These are phyloP conservation scores for Lepidium aucheri DNA, from an alignment of 345 rosid species.

Conservation along the genomic window DNA sequence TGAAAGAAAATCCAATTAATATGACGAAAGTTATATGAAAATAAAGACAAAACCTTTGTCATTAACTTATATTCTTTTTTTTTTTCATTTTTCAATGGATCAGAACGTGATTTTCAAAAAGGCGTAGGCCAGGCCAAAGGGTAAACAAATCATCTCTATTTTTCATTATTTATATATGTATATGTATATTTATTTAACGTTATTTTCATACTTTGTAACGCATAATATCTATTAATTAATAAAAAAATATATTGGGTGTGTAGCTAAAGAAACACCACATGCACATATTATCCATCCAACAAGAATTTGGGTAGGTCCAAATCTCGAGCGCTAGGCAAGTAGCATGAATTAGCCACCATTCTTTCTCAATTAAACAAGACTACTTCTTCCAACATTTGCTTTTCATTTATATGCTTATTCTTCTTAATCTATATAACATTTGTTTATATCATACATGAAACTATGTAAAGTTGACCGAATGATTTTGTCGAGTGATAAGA, in stretches of 20 bases:
- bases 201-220: neutral
- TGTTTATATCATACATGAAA: too few species aligned
- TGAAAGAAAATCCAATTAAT: slow-evolving; percentile 2
- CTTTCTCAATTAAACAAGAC: slow-evolving; percentile 10
- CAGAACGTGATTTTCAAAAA: slow-evolving; percentile 9
- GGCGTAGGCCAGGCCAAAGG: slow-evolving; percentile 12
- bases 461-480: too few species aligned
- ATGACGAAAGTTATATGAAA: slow-evolving; percentile 9
- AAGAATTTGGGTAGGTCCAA: slow-evolving; percentile 19
- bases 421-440: neutral
- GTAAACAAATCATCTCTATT: slow-evolving; percentile 1
- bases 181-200: neutral
- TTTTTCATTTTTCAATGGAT: slow-evolving; percentile 7
- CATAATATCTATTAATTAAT: neutral
- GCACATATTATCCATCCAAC: slow-evolving; percentile 26
- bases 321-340: slow-evolving; percentile 12
- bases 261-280: slow-evolving; percentile 15
- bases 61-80: slow-evolving; percentile 12
- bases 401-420: neutral
- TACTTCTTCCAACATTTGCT: slow-evolving; percentile 1
- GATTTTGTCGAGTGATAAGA: too few species aligned
- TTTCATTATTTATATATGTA: neutral
- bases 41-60: slow-evolving; percentile 23
- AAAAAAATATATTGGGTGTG: slow-evolving; percentile 3
- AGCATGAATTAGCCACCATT: slow-evolving; percentile 12